These are phyloP conservation scores for Hysterium pulicare DNA, from an alignment of 2,329 filamentous ascomycete species.

Conservation along the genomic window DNA sequence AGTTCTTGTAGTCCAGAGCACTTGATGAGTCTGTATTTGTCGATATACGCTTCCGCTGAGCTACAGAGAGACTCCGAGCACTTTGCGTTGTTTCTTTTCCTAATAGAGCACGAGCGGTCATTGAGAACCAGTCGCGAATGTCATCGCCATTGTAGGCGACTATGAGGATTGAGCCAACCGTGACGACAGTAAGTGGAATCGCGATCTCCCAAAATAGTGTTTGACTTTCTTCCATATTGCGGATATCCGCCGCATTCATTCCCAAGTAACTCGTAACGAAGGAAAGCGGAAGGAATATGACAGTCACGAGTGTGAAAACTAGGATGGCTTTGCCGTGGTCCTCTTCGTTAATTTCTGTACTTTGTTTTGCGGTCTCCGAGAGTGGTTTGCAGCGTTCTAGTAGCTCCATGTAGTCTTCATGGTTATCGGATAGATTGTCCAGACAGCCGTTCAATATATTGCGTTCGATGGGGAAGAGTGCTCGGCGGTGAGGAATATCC, in stretches of 20 bases:
- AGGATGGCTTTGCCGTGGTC: conserved; percentile 10
- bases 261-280: conserved; percentile 36
- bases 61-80: conserved; percentile 23
- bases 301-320: conserved; percentile 37
- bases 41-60: conserved; percentile 20
- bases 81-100: conserved; percentile 14
- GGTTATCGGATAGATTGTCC: conserved; percentile 15
- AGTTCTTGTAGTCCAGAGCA: conserved; percentile 11
- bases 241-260: conserved; percentile 22
- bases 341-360: conserved; percentile 22
- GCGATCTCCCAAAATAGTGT: conserved; percentile 3
- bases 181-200: neutral
- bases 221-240: conserved; percentile 3
- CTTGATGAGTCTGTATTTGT: conserved; percentile 9
- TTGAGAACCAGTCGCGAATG: neutral
- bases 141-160: conserved; percentile 5
- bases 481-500: conserved; percentile 16
- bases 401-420: conserved; percentile 23
- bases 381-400: conserved; percentile 25
- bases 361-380: conserved; percentile 31
- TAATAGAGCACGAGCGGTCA: neutral
- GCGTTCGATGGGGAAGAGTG: conserved; percentile 21
- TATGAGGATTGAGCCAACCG: neutral
- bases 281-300: conserved; percentile 35
- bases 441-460: conserved; percentile 21